These are phyloP conservation scores for Bruguiera hainesii DNA, from an alignment of 441 rosid genomes.

Conservation along the genomic window DNA sequence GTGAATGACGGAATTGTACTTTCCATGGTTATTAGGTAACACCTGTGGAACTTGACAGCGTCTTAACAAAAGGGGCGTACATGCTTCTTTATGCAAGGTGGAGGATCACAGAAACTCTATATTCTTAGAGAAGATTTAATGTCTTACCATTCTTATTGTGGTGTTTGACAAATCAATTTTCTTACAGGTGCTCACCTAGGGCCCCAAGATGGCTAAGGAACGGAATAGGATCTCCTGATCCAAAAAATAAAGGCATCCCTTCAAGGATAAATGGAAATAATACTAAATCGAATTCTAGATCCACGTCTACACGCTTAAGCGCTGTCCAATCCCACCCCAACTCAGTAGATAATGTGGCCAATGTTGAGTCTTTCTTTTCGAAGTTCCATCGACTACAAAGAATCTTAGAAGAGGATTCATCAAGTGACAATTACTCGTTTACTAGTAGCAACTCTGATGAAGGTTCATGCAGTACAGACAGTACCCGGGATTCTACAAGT, in stretches of 20 bases:
- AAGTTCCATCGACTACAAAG: constrained; percentile 55
- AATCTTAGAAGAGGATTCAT: constrained; percentile 74
- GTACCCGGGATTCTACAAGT: constrained; percentile 65
- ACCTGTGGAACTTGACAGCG: constrained; percentile 62
- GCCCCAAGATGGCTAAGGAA: constrained; percentile 72
- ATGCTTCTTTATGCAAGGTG: constrained; percentile 95
- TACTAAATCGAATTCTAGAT: constrained; percentile 26
- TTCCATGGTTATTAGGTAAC: constrained; percentile 53
- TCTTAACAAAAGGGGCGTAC: constrained; percentile 73
- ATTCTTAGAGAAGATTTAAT: not conserved
- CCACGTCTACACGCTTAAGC: constrained; percentile 26
- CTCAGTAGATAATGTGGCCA: constrained; percentile 27
- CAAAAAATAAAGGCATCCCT: constrained; percentile 31
- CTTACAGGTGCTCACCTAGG: constrained; percentile 79
- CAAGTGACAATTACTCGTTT: constrained; percentile 83
- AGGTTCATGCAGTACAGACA: constrained; percentile 83
- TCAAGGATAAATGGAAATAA: constrained; percentile 29
- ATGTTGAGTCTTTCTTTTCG: constrained; percentile 62
- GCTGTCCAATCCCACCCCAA: constrained; percentile 21
- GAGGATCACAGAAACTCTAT: constrained; percentile 17
- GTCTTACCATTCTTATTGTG: not conserved
- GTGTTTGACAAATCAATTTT: constrained; percentile 16
- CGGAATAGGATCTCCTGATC: constrained; percentile 37
- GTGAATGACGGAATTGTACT: not conserved
- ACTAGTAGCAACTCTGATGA: constrained; percentile 86